These are phyloP conservation scores for Mollisia scopiformis DNA, from an alignment of 2,329 filamentous ascomycete genomes.

Conservation along the genomic window DNA sequence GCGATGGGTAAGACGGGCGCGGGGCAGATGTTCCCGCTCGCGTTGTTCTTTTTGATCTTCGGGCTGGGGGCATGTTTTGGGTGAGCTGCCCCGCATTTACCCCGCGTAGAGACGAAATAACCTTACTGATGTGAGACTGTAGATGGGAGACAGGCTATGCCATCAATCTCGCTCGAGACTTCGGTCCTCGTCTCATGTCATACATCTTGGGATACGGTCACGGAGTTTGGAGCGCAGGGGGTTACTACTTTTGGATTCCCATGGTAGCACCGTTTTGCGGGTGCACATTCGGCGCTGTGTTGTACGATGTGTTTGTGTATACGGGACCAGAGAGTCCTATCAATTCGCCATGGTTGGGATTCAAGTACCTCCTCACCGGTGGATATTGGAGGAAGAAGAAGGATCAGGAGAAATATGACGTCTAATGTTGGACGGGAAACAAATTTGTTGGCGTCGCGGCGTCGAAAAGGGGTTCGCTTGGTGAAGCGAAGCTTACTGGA, in stretches of 20 bases:
- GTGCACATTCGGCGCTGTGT: conserved; percentile 62
- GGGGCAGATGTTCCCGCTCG: conserved; percentile 59
- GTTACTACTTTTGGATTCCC: conserved; percentile 77
- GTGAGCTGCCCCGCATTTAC: not conserved
- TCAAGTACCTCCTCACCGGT: conserved; percentile 49
- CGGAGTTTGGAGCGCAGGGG: conserved; percentile 68
- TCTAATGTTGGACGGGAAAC: too few relatives aligned
- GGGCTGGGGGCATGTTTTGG: conserved; percentile 72
- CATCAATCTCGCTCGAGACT: conserved; percentile 74
- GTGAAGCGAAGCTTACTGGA: too few relatives aligned
- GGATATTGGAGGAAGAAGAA: not conserved
- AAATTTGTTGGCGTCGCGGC: not conserved
- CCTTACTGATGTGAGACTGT: not conserved
- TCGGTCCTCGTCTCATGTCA: conserved; percentile 68
- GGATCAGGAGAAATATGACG: not conserved
- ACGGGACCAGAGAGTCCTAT: conserved; percentile 68
- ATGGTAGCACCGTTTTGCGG: conserved; percentile 74
- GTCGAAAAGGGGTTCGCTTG: not conserved
- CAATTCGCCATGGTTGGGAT: conserved; percentile 67
- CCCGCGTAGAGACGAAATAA: not conserved
- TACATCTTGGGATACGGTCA: conserved; percentile 70
- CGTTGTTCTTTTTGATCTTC: conserved; percentile 73
- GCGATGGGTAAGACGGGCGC: conserved; percentile 31
- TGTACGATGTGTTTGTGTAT: conserved; percentile 71
- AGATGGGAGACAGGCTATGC: conserved; percentile 77